Percentiles rank a stretch among this genome's conserved stretches.
These are phyloP conservation scores for Cystobasidium pallidum DNA, from an alignment of 1,284 basidiomycete species.

Conservation along the genomic window DNA sequence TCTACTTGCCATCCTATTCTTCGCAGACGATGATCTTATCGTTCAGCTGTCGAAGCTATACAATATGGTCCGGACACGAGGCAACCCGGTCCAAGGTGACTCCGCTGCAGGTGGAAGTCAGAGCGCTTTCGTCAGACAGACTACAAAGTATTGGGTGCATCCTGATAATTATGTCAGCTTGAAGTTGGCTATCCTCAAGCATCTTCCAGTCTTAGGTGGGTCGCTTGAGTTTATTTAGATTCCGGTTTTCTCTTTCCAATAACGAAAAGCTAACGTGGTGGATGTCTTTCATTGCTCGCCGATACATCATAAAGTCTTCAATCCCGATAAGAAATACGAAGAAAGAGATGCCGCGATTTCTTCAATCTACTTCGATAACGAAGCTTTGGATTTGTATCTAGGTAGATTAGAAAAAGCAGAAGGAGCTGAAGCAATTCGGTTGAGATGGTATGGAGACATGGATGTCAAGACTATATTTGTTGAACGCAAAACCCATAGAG, in stretches of 20 bases:
- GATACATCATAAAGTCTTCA: conserved; percentile 74
- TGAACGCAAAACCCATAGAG: conserved; percentile 96
- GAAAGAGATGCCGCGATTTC: conserved; percentile 76
- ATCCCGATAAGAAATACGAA: conserved; percentile 92
- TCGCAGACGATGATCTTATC: conserved; percentile 74
- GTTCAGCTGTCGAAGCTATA: conserved; percentile 96
- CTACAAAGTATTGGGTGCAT: conserved; percentile 99
- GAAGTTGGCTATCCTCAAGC: conserved; percentile 89
- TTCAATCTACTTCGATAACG: conserved; percentile 64
- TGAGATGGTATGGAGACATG: conserved; percentile 97
- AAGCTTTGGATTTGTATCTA: conserved; percentile 95
- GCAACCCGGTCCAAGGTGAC: conserved; percentile 91
- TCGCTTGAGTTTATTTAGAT: too few species aligned
- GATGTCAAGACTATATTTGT: conserved; percentile 76
- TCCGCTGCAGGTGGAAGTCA: conserved; percentile 91
- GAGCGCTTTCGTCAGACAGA: conserved; percentile 95
- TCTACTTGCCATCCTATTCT: not conserved
- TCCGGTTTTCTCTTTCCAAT: too few species aligned
- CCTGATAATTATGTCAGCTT: conserved; percentile 90
- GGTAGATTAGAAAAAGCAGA: conserved; percentile 98
- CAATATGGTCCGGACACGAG: conserved; percentile 91
- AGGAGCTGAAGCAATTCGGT: conserved; percentile 92
- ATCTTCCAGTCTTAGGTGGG: conserved; percentile 86
- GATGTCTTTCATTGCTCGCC: too few species aligned
- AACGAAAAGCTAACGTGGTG: too few species aligned